Conservation (phyloP, 306 rosid species). For the Crotalaria pallida region DNA sequence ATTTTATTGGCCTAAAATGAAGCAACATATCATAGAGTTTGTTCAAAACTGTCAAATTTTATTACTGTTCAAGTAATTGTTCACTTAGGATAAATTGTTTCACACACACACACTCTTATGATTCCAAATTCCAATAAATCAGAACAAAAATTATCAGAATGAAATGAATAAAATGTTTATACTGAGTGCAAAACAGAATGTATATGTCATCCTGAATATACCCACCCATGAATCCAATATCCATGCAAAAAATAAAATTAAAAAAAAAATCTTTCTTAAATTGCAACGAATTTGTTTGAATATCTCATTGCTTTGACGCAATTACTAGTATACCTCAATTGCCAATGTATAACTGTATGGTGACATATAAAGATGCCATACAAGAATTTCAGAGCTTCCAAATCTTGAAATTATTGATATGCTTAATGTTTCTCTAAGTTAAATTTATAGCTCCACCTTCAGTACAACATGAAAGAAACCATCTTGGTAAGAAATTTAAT, state of each 20-base stretch:
- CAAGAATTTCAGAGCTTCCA: background rate
- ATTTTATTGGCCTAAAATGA: no score
- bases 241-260: no score
- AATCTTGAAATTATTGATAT: background rate
- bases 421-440: background rate
- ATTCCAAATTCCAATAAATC: background rate
- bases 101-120: background rate
- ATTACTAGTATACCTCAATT: background rate
- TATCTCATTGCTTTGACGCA: background rate
- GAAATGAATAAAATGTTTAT: background rate
- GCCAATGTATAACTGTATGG: background rate
- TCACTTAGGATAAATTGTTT: background rate
- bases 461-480: conserved; percentile 12
- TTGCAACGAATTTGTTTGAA: background rate
- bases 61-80: background rate
- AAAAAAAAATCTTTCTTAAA: background rate
- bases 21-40: background rate
- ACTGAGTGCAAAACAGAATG: background rate
- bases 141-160: background rate
- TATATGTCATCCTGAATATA: background rate
- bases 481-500: background rate
- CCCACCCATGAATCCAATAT: background rate
- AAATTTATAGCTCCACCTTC: background rate
- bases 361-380: background rate
- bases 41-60: background rate